These are phyloP conservation scores for Psidium guajava DNA, from an alignment of 345 rosid genomes.

Conservation along the genomic window DNA sequence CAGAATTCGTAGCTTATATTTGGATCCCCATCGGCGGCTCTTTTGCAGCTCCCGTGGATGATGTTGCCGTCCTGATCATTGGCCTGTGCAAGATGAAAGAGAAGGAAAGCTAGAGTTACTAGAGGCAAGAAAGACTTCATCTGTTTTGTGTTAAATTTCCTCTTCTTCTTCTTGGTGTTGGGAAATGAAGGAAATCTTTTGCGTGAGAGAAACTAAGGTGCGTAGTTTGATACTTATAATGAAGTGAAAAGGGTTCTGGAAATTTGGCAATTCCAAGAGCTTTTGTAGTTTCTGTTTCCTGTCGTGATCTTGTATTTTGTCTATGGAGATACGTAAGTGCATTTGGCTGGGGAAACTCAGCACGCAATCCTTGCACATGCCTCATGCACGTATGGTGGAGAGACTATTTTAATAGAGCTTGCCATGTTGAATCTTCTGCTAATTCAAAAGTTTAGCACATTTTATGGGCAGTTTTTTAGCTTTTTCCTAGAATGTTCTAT, in stretches of 20 bases:
- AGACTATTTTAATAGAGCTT: background rate
- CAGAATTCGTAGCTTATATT: constrained; percentile 28
- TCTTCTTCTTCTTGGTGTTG: background rate
- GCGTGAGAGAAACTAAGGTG: background rate
- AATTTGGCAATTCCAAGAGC: background rate
- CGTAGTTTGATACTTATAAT: background rate
- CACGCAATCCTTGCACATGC: background rate
- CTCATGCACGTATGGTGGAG: background rate
- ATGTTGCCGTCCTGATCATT: constrained; percentile 10
- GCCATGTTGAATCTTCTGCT: background rate
- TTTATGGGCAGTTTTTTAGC: background rate
- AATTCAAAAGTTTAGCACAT: background rate
- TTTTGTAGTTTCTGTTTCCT: background rate
- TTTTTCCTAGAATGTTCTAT: background rate
- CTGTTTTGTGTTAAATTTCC: background rate
- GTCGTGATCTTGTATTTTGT: background rate
- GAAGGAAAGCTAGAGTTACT: background rate
- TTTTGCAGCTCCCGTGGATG: constrained; percentile 27
- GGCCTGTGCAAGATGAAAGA: background rate
- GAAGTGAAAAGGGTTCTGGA: background rate
- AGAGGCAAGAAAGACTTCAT: background rate
- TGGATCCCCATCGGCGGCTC: constrained; percentile 21
- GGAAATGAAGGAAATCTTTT: background rate
- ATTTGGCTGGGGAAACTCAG: background rate
- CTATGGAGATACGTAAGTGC: background rate